Conservation (phyloP, 768 basidiomycete genomes). For the Leccinum aurantiacum region DNA sequence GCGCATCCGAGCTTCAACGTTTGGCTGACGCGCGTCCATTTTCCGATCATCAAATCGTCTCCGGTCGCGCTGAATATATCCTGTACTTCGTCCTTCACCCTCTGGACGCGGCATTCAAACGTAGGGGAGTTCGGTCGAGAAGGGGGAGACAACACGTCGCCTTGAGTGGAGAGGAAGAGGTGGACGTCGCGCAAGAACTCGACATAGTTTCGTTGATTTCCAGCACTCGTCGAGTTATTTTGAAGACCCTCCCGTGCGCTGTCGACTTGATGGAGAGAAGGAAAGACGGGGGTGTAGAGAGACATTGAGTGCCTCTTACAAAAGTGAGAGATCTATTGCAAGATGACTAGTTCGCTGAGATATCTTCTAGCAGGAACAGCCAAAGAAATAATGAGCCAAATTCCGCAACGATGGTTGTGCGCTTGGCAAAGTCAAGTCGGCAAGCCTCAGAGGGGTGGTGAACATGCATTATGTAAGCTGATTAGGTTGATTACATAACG, state of each 20-base stretch:
- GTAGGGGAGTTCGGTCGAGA: slow-evolving; percentile 36
- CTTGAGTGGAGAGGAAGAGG: slow-evolving; percentile 33
- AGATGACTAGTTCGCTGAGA: background rate
- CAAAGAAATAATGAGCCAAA: background rate
- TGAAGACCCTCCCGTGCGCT: slow-evolving; percentile 8
- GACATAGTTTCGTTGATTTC: slow-evolving; percentile 20
- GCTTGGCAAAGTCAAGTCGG: background rate
- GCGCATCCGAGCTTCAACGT: slow-evolving; percentile 42
- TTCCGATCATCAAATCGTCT: slow-evolving; percentile 43
- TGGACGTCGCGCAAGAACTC: slow-evolving; percentile 34
- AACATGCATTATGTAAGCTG: slow-evolving; percentile 14
- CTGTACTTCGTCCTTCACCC: slow-evolving; percentile 34
- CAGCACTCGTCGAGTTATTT: background rate
- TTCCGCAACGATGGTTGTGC: background rate
- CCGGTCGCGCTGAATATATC: slow-evolving; percentile 37
- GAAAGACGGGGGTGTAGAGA: slow-evolving; percentile 37
- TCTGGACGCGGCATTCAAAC: slow-evolving; percentile 30
- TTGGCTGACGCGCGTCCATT: slow-evolving; percentile 45
- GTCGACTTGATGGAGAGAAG: slow-evolving; percentile 18
- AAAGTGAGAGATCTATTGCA: background rate
- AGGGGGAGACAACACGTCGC: slow-evolving; percentile 34
- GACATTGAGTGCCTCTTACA: slow-evolving; percentile 24
- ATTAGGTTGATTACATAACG: slow-evolving; percentile 13
- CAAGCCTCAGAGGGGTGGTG: background rate
- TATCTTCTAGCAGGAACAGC: background rate